A percentile compares a stretch with the other conserved stretches of the same genome.
Conservation (phyloP, 1,284 basidiomycete species). For the Sporisorium scitamineum region DNA sequence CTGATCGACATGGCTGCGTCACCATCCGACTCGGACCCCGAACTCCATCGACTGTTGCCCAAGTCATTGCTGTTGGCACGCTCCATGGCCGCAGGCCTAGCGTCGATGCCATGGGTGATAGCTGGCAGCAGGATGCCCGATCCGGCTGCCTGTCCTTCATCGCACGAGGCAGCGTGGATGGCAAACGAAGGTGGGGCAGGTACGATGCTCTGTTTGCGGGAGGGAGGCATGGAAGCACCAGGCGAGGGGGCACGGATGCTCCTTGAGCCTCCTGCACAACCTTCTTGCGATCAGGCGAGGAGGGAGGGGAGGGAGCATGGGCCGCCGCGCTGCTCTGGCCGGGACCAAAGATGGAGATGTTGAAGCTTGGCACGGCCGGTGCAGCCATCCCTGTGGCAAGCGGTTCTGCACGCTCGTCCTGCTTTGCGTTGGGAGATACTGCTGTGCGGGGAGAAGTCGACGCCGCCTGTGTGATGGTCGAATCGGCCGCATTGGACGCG, state of each 20-base stretch:
- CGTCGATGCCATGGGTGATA: constrained; percentile 15
- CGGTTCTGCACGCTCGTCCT: not conserved
- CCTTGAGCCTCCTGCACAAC: not conserved
- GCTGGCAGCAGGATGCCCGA: constrained; percentile 3
- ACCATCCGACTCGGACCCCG: constrained; percentile 54
- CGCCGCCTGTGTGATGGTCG: not conserved
- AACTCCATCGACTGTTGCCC: constrained; percentile 56
- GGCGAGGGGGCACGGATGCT: not conserved
- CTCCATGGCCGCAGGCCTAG: constrained; percentile 4
- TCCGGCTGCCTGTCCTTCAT: not conserved
- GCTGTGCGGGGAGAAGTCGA: not conserved
- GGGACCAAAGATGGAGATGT: constrained; percentile 30
- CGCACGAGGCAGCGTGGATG: constrained; percentile 19
- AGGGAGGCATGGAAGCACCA: not conserved
- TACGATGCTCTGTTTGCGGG: constrained; percentile 41
- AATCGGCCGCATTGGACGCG: not conserved
- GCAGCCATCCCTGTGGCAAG: constrained; percentile 10
- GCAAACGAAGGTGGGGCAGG: constrained; percentile 43
- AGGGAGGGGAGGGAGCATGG: not conserved
- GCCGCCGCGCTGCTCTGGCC: constrained; percentile 4
- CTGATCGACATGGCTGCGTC: constrained; percentile 31
- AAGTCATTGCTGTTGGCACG: constrained; percentile 12
- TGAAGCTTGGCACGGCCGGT: constrained; percentile 27
- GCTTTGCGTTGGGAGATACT: not conserved
- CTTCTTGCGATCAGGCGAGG: constrained; percentile 2